These are phyloP conservation scores for Hericium alpestre DNA, from an alignment of 768 basidiomycete species.

Conservation along the genomic window DNA sequence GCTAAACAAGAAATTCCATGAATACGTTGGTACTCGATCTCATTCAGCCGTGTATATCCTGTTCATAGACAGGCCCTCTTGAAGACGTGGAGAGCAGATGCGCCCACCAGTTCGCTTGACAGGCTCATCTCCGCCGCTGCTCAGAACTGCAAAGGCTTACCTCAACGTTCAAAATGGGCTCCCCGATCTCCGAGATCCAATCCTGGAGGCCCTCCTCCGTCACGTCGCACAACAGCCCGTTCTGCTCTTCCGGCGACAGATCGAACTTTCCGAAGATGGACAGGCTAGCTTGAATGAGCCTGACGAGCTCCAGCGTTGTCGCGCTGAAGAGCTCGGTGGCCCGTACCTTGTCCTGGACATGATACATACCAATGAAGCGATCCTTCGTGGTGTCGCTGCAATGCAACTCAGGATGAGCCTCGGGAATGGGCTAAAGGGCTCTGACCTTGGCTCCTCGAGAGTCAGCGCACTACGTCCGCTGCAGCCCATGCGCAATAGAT, in stretches of 20 bases:
- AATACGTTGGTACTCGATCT: not conserved
- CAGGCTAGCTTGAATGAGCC: slow-evolving; percentile 61
- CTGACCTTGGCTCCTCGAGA: slow-evolving; percentile 63
- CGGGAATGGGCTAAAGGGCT: not conserved
- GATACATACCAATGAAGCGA: slow-evolving; percentile 65
- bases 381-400: slow-evolving; percentile 69
- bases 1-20: slow-evolving; percentile 25
- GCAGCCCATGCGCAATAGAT: slow-evolving; percentile 75
- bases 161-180: slow-evolving; percentile 51
- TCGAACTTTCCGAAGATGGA: slow-evolving; percentile 61
- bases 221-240: slow-evolving; percentile 70
- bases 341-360: slow-evolving; percentile 35
- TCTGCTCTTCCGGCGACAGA: slow-evolving; percentile 23
- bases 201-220: slow-evolving; percentile 60
- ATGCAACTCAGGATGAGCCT: slow-evolving; percentile 1
- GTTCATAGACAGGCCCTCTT: no score
- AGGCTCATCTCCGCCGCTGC: not conserved
- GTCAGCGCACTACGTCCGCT: slow-evolving; percentile 70
- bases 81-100: no score
- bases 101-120: not conserved
- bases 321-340: slow-evolving; percentile 38
- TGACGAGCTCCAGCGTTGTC: slow-evolving; percentile 68
- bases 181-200: slow-evolving; percentile 62
- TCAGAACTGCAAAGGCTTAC: slow-evolving; percentile 20
- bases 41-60: no score